Percentiles rank a stretch among this genome's conserved stretches.
phyloP scores from a whole-genome alignment of 2,329 filamentous ascomycete genomes.

The Sporothrix curviconia region DNA sequence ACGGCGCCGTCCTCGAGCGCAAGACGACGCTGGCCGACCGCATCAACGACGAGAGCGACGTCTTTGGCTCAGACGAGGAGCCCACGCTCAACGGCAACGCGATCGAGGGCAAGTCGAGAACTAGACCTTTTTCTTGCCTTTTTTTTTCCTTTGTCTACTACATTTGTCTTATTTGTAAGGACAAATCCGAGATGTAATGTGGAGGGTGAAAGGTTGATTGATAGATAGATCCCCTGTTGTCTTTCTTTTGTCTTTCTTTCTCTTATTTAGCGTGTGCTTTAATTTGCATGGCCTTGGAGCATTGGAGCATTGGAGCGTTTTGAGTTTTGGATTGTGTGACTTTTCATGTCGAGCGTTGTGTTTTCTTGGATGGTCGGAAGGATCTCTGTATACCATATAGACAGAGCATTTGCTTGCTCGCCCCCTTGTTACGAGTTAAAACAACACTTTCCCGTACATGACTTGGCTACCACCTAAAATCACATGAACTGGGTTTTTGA shows the following conservation, averaged over 20 bases:
- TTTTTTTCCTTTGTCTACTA: not conserved
- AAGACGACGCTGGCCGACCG: slow-evolving; percentile 13
- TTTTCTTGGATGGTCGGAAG: not conserved
- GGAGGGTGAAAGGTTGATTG: not conserved
- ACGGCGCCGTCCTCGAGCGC: not conserved
- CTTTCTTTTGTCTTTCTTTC: not conserved
- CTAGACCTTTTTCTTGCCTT: slow-evolving; percentile 26
- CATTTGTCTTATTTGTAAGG: too few relatives aligned
- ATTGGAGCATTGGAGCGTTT: too few relatives aligned
- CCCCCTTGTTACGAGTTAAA: too few relatives aligned
- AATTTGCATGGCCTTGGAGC: not conserved
- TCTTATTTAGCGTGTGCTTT: not conserved
- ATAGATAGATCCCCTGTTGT: not conserved
- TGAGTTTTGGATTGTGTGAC: too few relatives aligned
- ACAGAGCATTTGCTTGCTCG: not conserved
- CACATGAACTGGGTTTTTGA: too few relatives aligned
- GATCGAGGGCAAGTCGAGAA: not conserved
- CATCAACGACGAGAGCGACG: slow-evolving; percentile 22
- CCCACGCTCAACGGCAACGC: not conserved
- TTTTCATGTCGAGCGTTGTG: too few relatives aligned
- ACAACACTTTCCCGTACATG: not conserved
- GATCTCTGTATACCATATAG: not conserved
- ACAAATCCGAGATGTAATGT: not conserved
- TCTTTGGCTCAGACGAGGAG: slow-evolving; percentile 18
- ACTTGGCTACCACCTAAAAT: not conserved